Base-by-base conservation (phyloP, 2,329 filamentous ascomycete species). In the Aspergillus luchuensis region DNA sequence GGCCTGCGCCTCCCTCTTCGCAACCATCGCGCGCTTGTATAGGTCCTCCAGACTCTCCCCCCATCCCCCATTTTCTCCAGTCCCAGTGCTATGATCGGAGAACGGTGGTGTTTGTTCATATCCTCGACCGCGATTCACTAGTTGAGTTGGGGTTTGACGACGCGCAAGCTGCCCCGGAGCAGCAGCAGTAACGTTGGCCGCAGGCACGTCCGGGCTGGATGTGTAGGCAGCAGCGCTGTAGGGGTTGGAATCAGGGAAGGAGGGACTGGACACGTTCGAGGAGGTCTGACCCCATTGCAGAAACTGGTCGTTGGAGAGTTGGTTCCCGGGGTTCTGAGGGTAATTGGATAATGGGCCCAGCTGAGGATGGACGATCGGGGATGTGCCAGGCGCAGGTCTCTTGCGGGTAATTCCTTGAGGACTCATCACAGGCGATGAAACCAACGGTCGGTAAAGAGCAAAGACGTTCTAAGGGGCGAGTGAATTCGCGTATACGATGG, bases 1-100 rank as follows among this genome's bases (percentile, higher is more conserved):
- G 15, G 89, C 85, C 74, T 93, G 90, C 0, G 93, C 89, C 60
- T 98, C 95, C 72, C 89, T 87, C 80, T 96, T 97, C 8, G 92
- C 92, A 63, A 90, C 81, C 65, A 89, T 84, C 21, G 92, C 93
- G 77, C 88, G 88, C 73, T 90, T 87, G 72, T 96, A 92, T 62
- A 97, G 79, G 57, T 90, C 83, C 63, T 93, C 90, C 61, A 96
- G 84, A 66, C 88, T 91, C 66, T 96, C 81, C 61, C 67, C 75
- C 76, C 77, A 82, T 60, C 67, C 82, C 79, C 70, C 74, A 41
- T 69, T 71, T 67, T 73, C 69, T 21, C 71, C 70, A 33, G 57
- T 59, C 5, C 63, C 63, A 56, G 56, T 64, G 55, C 66, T 68
- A 21, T 69, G 72, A 13, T 76, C 73, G 11, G 73, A 63, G 54